Conservation (phyloP, 371 early-diverging fungal species). For the Mucor sp. region DNA sequence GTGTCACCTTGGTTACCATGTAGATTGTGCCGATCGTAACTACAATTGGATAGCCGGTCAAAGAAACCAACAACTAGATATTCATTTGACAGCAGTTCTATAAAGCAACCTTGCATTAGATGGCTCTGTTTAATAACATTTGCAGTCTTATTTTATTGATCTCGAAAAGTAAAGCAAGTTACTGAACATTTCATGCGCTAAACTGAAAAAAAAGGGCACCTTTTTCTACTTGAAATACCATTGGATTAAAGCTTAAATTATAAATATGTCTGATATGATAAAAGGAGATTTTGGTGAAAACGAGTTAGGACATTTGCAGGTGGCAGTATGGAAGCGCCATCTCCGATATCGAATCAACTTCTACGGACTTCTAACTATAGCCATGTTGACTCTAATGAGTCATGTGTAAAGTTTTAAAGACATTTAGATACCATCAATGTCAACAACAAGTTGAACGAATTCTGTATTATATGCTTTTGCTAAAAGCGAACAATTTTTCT, state of each 20-base stretch:
- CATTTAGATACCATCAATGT: background rate
- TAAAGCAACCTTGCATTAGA: background rate
- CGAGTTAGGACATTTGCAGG: background rate
- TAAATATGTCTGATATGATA: background rate
- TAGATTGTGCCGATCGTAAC: background rate
- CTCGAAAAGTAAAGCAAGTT: background rate
- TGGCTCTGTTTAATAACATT: background rate
- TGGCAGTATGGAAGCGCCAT: background rate
- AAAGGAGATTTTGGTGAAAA: background rate
- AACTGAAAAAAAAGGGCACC: background rate
- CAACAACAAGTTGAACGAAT: background rate
- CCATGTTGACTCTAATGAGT: conserved; percentile 9
- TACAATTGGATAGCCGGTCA: background rate
- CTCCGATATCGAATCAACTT: conserved; percentile 13
- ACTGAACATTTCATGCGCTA: background rate
- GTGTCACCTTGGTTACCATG: background rate
- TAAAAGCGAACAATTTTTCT: background rate
- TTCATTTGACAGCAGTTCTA: background rate
- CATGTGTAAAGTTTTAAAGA: conserved; percentile 7
- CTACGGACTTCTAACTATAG: conserved; percentile 10
- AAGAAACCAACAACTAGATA: background rate
- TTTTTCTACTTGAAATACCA: background rate
- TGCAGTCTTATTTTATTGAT: background rate
- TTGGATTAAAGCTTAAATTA: background rate
- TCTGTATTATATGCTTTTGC: background rate